Conservation (phyloP, 1,284 basidiomycete species). For the Moesziomyces parantarcticus region DNA sequence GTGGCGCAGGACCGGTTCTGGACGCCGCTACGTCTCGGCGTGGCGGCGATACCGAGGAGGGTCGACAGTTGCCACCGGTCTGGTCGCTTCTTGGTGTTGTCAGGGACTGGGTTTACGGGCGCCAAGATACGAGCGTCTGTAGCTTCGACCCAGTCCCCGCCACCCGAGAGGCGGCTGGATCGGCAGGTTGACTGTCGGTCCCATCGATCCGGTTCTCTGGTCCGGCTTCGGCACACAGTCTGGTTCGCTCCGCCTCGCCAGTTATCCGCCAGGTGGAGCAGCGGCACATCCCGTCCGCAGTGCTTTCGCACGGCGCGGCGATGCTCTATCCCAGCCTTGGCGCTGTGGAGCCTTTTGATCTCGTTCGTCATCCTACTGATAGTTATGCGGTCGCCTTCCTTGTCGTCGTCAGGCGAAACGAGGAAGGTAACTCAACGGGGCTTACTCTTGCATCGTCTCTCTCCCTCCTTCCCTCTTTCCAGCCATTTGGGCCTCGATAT, state of each 20-base stretch:
- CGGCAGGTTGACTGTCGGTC: not conserved
- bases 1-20: conserved; percentile 27
- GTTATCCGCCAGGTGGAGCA: not conserved
- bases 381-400: conserved; percentile 54
- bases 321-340: not conserved
- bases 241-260: not conserved
- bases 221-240: conserved; percentile 11
- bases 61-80: not conserved
- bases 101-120: conserved; percentile 13
- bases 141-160: not conserved
- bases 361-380: conserved; percentile 54
- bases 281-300: conserved; percentile 18
- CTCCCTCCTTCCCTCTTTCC: conserved; percentile 3
- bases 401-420: not conserved
- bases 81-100: not conserved
- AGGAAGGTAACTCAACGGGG: conserved; percentile 54
- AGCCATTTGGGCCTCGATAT: not conserved
- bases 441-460: conserved; percentile 58
- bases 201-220: not conserved
- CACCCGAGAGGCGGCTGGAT: not conserved
- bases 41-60: not conserved
- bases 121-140: conserved; percentile 36
- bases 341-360: conserved; percentile 9
- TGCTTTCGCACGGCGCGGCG: not conserved
- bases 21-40: not conserved